Base-by-base conservation (phyloP, 148 eudicot genomes). In the Linanthus parryae region DNA sequence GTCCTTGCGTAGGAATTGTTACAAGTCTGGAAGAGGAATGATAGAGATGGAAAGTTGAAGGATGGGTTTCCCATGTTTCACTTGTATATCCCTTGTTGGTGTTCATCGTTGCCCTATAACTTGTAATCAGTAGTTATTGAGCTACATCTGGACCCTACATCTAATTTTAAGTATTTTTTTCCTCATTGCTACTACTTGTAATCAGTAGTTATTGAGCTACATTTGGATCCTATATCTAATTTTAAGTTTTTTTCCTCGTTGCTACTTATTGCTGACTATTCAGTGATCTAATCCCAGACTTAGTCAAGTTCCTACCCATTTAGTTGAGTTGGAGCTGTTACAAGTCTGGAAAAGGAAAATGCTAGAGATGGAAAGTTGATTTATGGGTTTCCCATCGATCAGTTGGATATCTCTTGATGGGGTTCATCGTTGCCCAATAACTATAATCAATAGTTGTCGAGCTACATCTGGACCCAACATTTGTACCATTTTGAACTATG, bases 111-210 rank as follows among this genome's bases (percentile, higher is more conserved):
- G 70, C 71, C 48, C 43, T n/a, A 49, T 51, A 55, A 25, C 65
- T 43, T 19, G 39, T 6, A 26, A 38, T 3, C 24, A 18, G 39
- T 60, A 50, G 26, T 55, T 70, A 37, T 31, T 50, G 58, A 50
- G 66, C 66, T 63, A 52, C 68, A 69, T 63, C 69, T 53, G 57
- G 65, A 64, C 65, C 56, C 61, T 30, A 61, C 56, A 68, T 42
- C 37, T 38, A n/a, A n/a, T n/a, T n/a, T n/a, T n/a, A n/a, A n/a
- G n/a, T n/a, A n/a, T n/a, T n/a, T n/a, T n/a, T n/a, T n/a, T n/a
- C n/a, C n/a, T n/a, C n/a, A n/a, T n/a, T n/a, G n/a, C n/a, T n/a
- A n/a, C n/a, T n/a, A n/a, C n/a, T n/a, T n/a, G n/a, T n/a, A n/a
- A n/a, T n/a, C n/a, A n/a, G n/a, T n/a, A n/a, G n/a, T n/a, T n/a